phyloP scores from a whole-genome alignment of 1,139 yeast genomes.

The Taphrina wiesneri region DNA sequence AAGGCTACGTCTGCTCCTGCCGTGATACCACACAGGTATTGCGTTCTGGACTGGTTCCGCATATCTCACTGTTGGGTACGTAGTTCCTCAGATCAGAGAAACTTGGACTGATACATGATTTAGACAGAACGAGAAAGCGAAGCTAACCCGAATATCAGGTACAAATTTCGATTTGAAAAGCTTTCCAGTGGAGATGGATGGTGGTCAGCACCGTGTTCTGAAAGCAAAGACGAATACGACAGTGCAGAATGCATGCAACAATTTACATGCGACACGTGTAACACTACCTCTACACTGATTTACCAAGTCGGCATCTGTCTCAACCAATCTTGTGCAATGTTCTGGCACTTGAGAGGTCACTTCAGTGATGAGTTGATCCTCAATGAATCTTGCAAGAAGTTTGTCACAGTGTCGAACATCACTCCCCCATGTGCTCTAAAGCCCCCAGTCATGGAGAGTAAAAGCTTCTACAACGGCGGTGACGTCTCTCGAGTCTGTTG shows the following conservation, averaged over 20 bases:
- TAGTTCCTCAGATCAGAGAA: not conserved
- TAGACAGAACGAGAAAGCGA: constrained; percentile 14
- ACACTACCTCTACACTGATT: not conserved
- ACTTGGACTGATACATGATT: not conserved
- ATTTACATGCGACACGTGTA: not conserved
- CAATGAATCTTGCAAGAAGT: not conserved
- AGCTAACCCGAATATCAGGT: not conserved
- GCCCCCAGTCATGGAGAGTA: not conserved
- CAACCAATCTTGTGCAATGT: not conserved
- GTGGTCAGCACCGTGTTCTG: not conserved
- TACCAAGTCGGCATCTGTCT: not conserved
- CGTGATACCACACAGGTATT: constrained; percentile 20
- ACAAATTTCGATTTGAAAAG: constrained; percentile 34
- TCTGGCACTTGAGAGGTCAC: not conserved
- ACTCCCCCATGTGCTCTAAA: not conserved
- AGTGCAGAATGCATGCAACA: not conserved
- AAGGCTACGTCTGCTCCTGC: constrained; percentile 17
- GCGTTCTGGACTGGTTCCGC: constrained; percentile 35
- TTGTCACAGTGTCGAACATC: not conserved
- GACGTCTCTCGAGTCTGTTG: not conserved
- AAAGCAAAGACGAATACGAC: not conserved
- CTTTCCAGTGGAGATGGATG: not conserved
- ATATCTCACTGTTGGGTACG: constrained; percentile 29
- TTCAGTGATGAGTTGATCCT: not conserved
- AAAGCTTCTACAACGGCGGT: constrained; percentile 6